Evolutionary conservation across 768 basidiomycete species (phyloP).

Genomic region (Chalciporus piperatus): DNA sequence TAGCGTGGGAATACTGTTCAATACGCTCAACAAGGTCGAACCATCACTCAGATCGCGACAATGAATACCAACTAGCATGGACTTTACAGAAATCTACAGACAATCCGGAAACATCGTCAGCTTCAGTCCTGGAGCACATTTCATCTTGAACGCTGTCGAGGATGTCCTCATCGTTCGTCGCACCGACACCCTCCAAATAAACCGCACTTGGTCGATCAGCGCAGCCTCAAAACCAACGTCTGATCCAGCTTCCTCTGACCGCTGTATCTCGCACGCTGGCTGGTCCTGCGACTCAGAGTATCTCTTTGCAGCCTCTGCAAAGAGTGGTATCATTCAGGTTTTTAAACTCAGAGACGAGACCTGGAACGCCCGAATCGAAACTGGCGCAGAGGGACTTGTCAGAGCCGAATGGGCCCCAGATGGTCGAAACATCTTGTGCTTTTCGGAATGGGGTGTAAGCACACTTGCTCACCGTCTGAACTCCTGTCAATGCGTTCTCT

Average conservation of each 20-base stretch:
- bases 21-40: too few species aligned
- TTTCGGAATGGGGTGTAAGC: constrained; percentile 92
- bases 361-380: constrained; percentile 75
- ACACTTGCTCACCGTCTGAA: background rate
- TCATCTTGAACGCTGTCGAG: constrained; percentile 76
- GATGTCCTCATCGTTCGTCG: constrained; percentile 82
- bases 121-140: constrained; percentile 87
- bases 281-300: constrained; percentile 93
- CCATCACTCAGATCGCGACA: background rate
- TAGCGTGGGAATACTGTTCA: background rate
- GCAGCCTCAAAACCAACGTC: constrained; percentile 44
- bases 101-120: constrained; percentile 67
- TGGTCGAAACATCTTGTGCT: constrained; percentile 80
- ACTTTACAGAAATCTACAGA: constrained; percentile 84
- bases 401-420: constrained; percentile 91
- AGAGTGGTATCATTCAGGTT: constrained; percentile 66
- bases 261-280: constrained; percentile 66
- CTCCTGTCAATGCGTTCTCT: constrained; percentile 1
- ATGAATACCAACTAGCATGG: constrained; percentile 45
- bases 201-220: constrained; percentile 74
- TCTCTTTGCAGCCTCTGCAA: constrained; percentile 77
- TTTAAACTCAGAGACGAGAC: constrained; percentile 77
- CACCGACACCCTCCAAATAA: constrained; percentile 79
- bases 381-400: constrained; percentile 79
- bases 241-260: constrained; percentile 21